phyloP scores from a whole-genome alignment of 352 stramenopile genomes.

The Pythium utonaiense region DNA sequence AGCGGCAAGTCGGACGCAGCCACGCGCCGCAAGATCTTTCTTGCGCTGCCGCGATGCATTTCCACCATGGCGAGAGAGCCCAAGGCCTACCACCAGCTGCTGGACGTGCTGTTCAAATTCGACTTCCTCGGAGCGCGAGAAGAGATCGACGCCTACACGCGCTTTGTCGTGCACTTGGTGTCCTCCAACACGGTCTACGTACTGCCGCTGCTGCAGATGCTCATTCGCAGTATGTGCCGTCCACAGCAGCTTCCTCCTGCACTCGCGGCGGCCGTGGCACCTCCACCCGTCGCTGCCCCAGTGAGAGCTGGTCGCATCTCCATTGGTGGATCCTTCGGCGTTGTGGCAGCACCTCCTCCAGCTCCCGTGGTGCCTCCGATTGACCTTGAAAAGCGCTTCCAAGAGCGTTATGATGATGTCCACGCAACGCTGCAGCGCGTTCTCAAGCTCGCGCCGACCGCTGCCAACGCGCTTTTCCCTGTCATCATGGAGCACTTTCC shows the following conservation, averaged over 20 bases:
- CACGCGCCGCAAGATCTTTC: conserved; percentile 68
- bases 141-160: conserved; percentile 68
- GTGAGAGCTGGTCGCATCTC: conserved; percentile 25
- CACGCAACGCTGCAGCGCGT: conserved; percentile 64
- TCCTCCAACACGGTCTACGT: conserved; percentile 84
- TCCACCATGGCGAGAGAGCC: conserved; percentile 69
- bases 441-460: conserved; percentile 68
- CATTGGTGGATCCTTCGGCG: conserved; percentile 45
- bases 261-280: conserved; percentile 21
- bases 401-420: conserved; percentile 52
- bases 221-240: conserved; percentile 67
- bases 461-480: conserved; percentile 71
- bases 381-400: conserved; percentile 50
- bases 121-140: conserved; percentile 49
- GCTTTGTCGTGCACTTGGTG: conserved; percentile 74
- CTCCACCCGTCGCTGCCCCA: not conserved
- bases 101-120: conserved; percentile 84
- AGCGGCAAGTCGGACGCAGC: conserved; percentile 32
- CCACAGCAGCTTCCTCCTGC: conserved; percentile 44
- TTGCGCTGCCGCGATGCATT: conserved; percentile 70
- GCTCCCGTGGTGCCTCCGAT: conserved; percentile 18
- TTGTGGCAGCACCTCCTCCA: not conserved
- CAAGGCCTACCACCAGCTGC: conserved; percentile 58
- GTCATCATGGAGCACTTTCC: conserved; percentile 76
- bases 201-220: conserved; percentile 77